Conservation (phyloP, 192 early-diverging fungal species). For the Podila epigama region DNA sequence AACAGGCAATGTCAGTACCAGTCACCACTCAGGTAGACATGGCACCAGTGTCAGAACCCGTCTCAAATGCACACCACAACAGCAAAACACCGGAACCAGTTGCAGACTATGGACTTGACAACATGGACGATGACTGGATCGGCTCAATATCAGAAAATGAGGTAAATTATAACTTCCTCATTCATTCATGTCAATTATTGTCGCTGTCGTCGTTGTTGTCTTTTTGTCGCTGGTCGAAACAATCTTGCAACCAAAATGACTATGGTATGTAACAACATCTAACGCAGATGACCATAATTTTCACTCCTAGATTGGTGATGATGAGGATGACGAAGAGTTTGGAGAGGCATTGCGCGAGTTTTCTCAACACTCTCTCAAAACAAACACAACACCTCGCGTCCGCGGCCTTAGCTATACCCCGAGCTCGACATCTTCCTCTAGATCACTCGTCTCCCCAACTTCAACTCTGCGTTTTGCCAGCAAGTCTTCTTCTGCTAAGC, state of each 20-base stretch:
- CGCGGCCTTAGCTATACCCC: constrained; percentile 11
- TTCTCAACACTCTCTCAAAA: constrained; percentile 7
- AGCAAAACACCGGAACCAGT: background rate
- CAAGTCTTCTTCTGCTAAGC: too few species aligned
- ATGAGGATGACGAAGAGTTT: constrained; percentile 22
- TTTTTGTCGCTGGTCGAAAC: background rate
- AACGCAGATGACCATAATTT: background rate
- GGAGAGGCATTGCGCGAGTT: constrained; percentile 12
- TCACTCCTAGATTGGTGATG: background rate
- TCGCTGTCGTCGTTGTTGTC: too few species aligned
- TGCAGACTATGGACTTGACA: constrained; percentile 8
- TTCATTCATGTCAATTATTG: background rate
- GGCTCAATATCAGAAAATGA: background rate
- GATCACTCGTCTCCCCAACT: background rate
- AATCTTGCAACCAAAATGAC: background rate
- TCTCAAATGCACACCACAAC: background rate
- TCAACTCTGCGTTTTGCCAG: constrained; percentile 13
- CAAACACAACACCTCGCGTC: background rate
- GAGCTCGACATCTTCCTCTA: background rate
- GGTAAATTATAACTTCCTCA: background rate
- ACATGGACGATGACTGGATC: constrained; percentile 9
- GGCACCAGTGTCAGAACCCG: too few species aligned
- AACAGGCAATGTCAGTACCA: too few species aligned
- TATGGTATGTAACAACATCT: background rate
- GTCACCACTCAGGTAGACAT: too few species aligned